Base-by-base conservation (phyloP, 1,284 basidiomycete species). In the Trichosporon faecale region DNA sequence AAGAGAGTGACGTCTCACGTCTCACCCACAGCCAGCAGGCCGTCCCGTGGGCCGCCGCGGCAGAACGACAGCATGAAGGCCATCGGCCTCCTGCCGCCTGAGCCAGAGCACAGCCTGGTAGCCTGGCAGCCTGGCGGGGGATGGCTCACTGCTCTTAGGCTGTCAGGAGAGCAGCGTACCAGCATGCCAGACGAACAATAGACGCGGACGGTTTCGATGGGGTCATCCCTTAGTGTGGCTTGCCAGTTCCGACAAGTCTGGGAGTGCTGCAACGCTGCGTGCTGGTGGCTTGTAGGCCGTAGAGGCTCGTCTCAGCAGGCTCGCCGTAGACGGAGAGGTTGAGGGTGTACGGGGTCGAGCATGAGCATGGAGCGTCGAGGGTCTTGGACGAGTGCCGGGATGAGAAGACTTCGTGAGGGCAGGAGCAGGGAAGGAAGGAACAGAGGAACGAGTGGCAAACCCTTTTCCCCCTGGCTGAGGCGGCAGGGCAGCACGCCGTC, bases 121-220 rank as follows among this genome's bases (percentile, higher is more conserved):
- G 11, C 16, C 40, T n/a, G n/a, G 31, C 31, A 33, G 31, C 31
- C 31, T 33, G 9, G 31, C 31, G 31, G 31, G 3, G 11, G 35
- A 37, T 37, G 35, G 35, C 14, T 9, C 21, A 52, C 4, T n/a
- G n/a, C n/a, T 52, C 49, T 52, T 52, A 27, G 40, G 4, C 40
- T 21, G 23, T 25, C n/a, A 49, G 23, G 9, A 21, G 44, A 46
- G 49, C 49, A 46, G 44, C 44, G 44, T 21, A 3, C 18, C 44
- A 46, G 44, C 16, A 46, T 49, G 40, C 65, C 40, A 31, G 18
- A 23, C 27, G 33, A 44, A 66, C 44, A 44, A 44, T 21, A 66
- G 31, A n/a, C 52, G 29, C 35, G 55, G 68, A 69, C 65, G 21
- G 44, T 25, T 25, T 52, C n/a, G 49, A 25, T 52, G 49, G 23